Evolutionary conservation across 495 filamentous ascomycete genomes (phyloP).

Genomic region (Staphylotrichum longicolle): DNA sequence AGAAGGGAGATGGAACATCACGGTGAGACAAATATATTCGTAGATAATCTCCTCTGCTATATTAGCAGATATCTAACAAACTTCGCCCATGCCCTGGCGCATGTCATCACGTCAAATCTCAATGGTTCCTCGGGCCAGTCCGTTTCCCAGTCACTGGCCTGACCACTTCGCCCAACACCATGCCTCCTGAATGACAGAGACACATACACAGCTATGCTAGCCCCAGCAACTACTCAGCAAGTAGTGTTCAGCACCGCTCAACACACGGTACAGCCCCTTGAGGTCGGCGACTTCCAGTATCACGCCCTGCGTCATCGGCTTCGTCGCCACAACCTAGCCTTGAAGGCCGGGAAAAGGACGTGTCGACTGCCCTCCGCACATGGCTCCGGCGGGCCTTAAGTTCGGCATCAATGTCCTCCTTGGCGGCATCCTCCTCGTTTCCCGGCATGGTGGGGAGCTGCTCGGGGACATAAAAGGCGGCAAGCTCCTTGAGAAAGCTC

Average conservation of each 20-base stretch:
- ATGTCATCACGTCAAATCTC: too few species aligned
- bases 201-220: too few species aligned
- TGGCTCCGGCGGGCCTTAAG: slow-evolving; percentile 57
- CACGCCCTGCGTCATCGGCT: slow-evolving; percentile 64
- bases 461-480: slow-evolving; percentile 88
- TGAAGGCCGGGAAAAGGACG: slow-evolving; percentile 77
- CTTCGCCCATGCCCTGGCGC: too few species aligned
- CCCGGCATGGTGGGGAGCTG: slow-evolving; percentile 61
- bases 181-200: too few species aligned
- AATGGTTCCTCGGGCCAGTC: too few species aligned
- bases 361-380: slow-evolving; percentile 64
- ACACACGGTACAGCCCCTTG: slow-evolving; percentile 94
- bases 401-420: slow-evolving; percentile 24
- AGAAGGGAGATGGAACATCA: too few species aligned
- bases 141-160: too few species aligned
- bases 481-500: slow-evolving; percentile 82
- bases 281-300: slow-evolving; percentile 90
- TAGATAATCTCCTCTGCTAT: too few species aligned
- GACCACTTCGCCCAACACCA: too few species aligned
- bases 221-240: too few species aligned
- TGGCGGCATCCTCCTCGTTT: slow-evolving; percentile 22
- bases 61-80: too few species aligned
- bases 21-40: too few species aligned
- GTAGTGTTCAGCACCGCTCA: slow-evolving; percentile 68
- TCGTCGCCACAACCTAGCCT: slow-evolving; percentile 80